Base-by-base conservation (phyloP, 140 eudicot genomes). In the Oenanthe javanica region DNA sequence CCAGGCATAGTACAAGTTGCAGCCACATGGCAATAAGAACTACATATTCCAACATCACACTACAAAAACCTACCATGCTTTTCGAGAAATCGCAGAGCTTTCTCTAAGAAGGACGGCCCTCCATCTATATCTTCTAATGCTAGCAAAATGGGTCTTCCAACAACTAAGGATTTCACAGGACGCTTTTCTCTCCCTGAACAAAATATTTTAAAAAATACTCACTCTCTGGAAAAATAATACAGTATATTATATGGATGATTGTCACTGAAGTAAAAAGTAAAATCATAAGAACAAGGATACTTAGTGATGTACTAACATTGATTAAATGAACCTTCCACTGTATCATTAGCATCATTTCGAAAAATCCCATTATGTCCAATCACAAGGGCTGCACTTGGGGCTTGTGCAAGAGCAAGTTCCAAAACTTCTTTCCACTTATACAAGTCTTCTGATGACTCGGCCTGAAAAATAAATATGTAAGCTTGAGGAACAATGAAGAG, bases 91-190 rank as follows among this genome's bases (percentile, higher is more conserved):
- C 87, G 86, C 76, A 96, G 97, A 84, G 97, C 99, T 86, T 96
- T 96, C 84, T 96, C 99, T 61, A 96, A 91, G 82, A 96, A 96
- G 50, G 99, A 96, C 4, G 99, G 99, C 72, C 93, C 96, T 79
- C 99, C 99, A 86, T 96, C 98, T 75, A 96, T 93, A 86, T 96
- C 98, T 87, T 93, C 99, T 71, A 93, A 79, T 18, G 97, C 99
- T 59, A 96, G 90, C 86, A 96, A 87, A 83, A 96, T 96, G 54
- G 99, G 99, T n/a, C 99, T 88, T 75, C 99, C 99, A 84, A 96
- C 97, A 85, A 96, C 99, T 84, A 93, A 86, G 27, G 99, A 96
- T 80, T 93, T 96, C 54, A 88, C 84, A 40, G 97, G 93, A 19
- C 88, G 88, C 79, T 89, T 94, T 55, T 89, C 97, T 86, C 96